Evolutionary conservation across 2,329 filamentous ascomycete species (phyloP).

Genomic region (Coniochaeta ligniaria): DNA sequence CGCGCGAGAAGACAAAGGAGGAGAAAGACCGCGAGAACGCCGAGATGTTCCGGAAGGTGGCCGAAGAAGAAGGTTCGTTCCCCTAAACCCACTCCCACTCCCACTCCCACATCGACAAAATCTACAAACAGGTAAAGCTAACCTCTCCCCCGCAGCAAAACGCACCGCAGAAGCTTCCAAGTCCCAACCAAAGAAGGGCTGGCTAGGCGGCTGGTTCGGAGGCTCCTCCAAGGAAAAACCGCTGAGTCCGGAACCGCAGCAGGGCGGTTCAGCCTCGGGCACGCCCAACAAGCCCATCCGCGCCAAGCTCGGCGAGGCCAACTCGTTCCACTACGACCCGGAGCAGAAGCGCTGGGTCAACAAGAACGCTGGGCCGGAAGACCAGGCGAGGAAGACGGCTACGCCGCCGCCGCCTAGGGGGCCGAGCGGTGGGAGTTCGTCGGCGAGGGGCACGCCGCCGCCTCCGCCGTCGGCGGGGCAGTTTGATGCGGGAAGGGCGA

Average conservation of each 20-base stretch:
- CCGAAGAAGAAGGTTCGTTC: constrained; percentile 62
- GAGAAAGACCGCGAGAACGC: constrained; percentile 74
- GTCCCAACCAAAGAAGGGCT: constrained; percentile 52
- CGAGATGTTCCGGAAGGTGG: constrained; percentile 78
- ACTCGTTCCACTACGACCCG: constrained; percentile 87
- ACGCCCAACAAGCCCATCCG: constrained; percentile 62
- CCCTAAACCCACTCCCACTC: too few relatives aligned
- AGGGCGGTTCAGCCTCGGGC: not conserved
- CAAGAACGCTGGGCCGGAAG: constrained; percentile 74
- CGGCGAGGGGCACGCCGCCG: constrained; percentile 44
- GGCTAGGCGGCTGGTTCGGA: constrained; percentile 82
- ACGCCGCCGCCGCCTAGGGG: constrained; percentile 75
- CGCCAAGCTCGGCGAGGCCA: constrained; percentile 91
- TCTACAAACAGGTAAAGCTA: not conserved
- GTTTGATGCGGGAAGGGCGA: constrained; percentile 15
- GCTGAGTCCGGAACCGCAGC: constrained; percentile 15
- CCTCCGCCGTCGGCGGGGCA: constrained; percentile 37
- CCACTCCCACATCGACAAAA: too few relatives aligned
- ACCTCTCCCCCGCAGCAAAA: constrained; percentile 40
- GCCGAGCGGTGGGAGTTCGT: constrained; percentile 13
- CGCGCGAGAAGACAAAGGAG: constrained; percentile 52
- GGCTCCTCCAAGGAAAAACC: constrained; percentile 53
- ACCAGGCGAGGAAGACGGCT: constrained; percentile 53
- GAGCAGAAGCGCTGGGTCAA: constrained; percentile 98
- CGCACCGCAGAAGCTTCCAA: constrained; percentile 46